Evolutionary conservation across 2,329 filamentous ascomycete genomes (phyloP).

Genomic region (Aureobasidium namibiae): DNA sequence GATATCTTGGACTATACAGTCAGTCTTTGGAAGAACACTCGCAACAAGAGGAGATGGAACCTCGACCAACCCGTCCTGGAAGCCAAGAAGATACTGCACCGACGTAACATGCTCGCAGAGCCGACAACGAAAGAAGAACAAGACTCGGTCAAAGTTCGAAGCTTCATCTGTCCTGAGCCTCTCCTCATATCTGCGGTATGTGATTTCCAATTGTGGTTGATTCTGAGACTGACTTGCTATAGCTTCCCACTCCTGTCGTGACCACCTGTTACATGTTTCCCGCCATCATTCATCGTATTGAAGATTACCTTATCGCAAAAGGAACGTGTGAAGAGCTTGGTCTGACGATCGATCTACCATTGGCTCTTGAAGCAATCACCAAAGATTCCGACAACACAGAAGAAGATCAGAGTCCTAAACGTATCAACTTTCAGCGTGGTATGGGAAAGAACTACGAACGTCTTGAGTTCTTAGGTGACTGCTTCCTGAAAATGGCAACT

Average conservation of each 20-base stretch:
- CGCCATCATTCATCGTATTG: slow-evolving; percentile 74
- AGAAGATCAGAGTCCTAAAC: slow-evolving; percentile 54
- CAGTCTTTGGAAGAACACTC: slow-evolving; percentile 61
- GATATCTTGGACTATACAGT: slow-evolving; percentile 77
- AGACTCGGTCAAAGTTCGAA: slow-evolving; percentile 36
- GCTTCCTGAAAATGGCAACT: slow-evolving; percentile 91
- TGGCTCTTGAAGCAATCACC: slow-evolving; percentile 83
- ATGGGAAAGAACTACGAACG: slow-evolving; percentile 96
- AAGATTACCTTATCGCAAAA: slow-evolving; percentile 69
- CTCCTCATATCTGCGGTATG: slow-evolving; percentile 64
- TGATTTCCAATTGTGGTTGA: background rate
- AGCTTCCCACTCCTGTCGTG: slow-evolving; percentile 64
- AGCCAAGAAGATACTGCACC: slow-evolving; percentile 63
- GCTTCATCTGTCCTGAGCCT: slow-evolving; percentile 67
- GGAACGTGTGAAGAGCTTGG: slow-evolving; percentile 63
- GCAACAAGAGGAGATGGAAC: slow-evolving; percentile 40
- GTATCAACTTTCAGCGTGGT: slow-evolving; percentile 67
- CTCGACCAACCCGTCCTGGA: slow-evolving; percentile 73
- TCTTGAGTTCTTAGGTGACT: slow-evolving; percentile 86
- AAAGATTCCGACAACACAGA: slow-evolving; percentile 84
- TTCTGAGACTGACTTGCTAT: background rate
- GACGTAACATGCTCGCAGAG: slow-evolving; percentile 77
- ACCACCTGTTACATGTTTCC: slow-evolving; percentile 69
- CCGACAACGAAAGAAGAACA: slow-evolving; percentile 43
- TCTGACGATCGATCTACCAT: slow-evolving; percentile 54